Percentiles rank a stretch among this genome's conserved stretches.
These are phyloP conservation scores for Elasticomyces elasticus DNA, from an alignment of 495 filamentous ascomycete genomes.

Conservation along the genomic window DNA sequence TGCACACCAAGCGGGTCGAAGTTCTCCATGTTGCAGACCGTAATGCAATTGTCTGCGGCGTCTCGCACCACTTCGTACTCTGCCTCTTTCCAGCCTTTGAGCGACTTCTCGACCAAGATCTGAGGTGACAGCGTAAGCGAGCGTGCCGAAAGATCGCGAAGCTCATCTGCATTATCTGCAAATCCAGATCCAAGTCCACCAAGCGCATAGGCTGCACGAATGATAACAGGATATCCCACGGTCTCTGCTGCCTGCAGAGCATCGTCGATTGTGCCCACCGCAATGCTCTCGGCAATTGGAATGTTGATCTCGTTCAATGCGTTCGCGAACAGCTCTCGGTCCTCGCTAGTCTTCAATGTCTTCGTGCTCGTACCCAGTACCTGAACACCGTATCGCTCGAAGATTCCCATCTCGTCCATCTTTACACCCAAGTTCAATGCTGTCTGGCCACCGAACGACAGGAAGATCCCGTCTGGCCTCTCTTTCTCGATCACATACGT, in stretches of 20 bases:
- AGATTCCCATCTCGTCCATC: slow-evolving; percentile 93
- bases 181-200: slow-evolving; percentile 97
- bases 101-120: slow-evolving; percentile 97
- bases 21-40: slow-evolving; percentile 99
- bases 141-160: slow-evolving; percentile 81
- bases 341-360: slow-evolving; percentile 89
- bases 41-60: slow-evolving; percentile 95
- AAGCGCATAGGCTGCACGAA: slow-evolving; percentile 89
- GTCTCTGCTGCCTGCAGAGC: slow-evolving; percentile 74
- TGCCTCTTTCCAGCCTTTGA: slow-evolving; percentile 99
- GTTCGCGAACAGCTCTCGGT: slow-evolving; percentile 90
- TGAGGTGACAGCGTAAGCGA: slow-evolving; percentile 93
- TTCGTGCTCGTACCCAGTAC: slow-evolving; percentile 91
- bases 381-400: slow-evolving; percentile 87
- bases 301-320: slow-evolving; percentile 90
- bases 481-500: slow-evolving; percentile 92
- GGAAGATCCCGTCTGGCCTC: slow-evolving; percentile 87
- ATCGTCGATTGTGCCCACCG: slow-evolving; percentile 80
- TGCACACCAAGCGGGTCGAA: slow-evolving; percentile 98
- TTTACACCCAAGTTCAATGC: slow-evolving; percentile 91
- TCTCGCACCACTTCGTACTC: slow-evolving; percentile 98
- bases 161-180: slow-evolving; percentile 83
- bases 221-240: slow-evolving; percentile 94
- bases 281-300: slow-evolving; percentile 90
- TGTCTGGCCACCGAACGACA: slow-evolving; percentile 95